Base-by-base conservation (phyloP, 495 filamentous ascomycete genomes). In the Penicillium crystallinum region DNA sequence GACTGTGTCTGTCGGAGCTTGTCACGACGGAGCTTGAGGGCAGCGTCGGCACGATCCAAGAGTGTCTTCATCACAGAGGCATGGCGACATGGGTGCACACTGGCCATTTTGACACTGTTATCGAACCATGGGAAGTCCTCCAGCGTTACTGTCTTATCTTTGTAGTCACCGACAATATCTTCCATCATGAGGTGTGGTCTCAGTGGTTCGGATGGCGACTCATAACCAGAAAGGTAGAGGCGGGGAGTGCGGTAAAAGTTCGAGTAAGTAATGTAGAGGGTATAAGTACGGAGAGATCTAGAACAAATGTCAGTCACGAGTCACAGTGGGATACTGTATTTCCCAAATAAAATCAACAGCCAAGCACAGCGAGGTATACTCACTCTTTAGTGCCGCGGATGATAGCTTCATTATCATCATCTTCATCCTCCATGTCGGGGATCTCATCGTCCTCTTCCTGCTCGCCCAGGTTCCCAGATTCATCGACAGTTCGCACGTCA, bases 111-210 rank as follows among this genome's bases (percentile, higher is more conserved):
- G 58, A 96, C 81, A 52, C 77, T 81, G 9, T 76, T 71, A 43
- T 88, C 85, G 62, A 89, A 91, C 77, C 91, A 95, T 21, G 90
- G 90, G 68, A 99, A 99, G 66, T 96, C 90, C 69, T 99, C 95
- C 35, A 97, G 82, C 14, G 95, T 99, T 53, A 99, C 93, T 7
- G 93, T 99, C 75, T 99, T 99, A 73, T 97, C 92, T 65, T 96
- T 95, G 78, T 99, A 99, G 77, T 99, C 95, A 60, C 95, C 92
- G 25, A 97, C 88, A 60, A 99, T 97, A 61, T 99, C 95, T 65
- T 99, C 93, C 87, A 97, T 96, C 95, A 99, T 97, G 21, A 86
- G 78, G 21, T 86, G 81, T 2, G 93, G 95, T 6, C 88, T 80
- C 21, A 97, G 88, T 5, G 95, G 91, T 56, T 89, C 83, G 19